These are phyloP conservation scores for Angomonas ambiguus DNA, from an alignment of 208 protist species.

Conservation along the genomic window DNA sequence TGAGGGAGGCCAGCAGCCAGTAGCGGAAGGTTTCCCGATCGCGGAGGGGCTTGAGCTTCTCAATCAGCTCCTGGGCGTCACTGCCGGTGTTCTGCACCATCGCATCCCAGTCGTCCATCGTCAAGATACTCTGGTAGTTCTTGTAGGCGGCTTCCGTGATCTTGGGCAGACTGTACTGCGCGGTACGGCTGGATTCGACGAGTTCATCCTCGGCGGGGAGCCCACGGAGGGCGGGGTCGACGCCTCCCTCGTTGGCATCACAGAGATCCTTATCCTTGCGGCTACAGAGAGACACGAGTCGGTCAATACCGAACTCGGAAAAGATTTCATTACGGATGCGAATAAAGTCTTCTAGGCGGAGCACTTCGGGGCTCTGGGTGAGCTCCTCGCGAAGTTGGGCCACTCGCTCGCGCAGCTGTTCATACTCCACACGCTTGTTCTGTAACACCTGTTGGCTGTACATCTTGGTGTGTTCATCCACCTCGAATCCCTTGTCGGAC, in stretches of 20 bases:
- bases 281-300: constrained; percentile 63
- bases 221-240: constrained; percentile 33
- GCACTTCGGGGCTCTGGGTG: constrained; percentile 43
- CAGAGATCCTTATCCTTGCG: constrained; percentile 65
- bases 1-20: constrained; percentile 79
- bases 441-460: constrained; percentile 83
- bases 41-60: constrained; percentile 54
- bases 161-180: constrained; percentile 81
- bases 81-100: constrained; percentile 40
- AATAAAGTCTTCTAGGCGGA: constrained; percentile 58
- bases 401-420: constrained; percentile 64
- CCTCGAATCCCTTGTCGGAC: constrained; percentile 48
- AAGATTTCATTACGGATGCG: constrained; percentile 59
- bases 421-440: constrained; percentile 83
- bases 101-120: constrained; percentile 56
- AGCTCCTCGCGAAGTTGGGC: constrained; percentile 43
- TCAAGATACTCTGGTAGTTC: constrained; percentile 69
- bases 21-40: constrained; percentile 77
- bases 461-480: constrained; percentile 85
- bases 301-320: constrained; percentile 64
- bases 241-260: constrained; percentile 65
- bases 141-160: constrained; percentile 68
- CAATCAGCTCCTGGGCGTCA: constrained; percentile 34
- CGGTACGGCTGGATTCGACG: constrained; percentile 43
- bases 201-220: constrained; percentile 47